Evolutionary conservation across 2,329 filamentous ascomycete species (phyloP), one percentile per base, ranked within the genome.

Genomic region (Aspergillus udagawae): DNA sequence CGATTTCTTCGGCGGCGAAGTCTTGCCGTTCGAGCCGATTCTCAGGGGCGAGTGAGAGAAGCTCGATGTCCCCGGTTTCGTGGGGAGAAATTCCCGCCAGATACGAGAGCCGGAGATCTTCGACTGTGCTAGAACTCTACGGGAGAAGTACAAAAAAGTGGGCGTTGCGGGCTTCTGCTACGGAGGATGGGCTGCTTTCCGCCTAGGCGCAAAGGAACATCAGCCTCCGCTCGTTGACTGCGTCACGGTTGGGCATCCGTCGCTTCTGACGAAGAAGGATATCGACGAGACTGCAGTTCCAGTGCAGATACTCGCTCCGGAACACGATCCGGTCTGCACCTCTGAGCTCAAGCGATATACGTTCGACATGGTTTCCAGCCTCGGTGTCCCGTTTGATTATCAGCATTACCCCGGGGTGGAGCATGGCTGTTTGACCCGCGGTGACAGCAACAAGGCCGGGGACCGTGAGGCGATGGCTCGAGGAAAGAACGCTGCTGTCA

Each of bases 241-340:
- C 60, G 71, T 82, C 41, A 70, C 73, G 1, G 69, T 70, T 3
- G 81, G 69, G 0, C 81, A 83, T 63, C 81, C 79, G 9, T 75
- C 72, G 0, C 60, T 75, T 44, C 55, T 82, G 23, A 76, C 70
- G 0, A 72, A 77, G 56, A 61, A 67, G 20, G 82, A 84, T 55
- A 76, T 84, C 20, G 73, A 79, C 14, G 70, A 65, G 0, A 64
- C 82, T 1, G 68, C 51, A 1, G 80, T 82, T 0, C 80, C 82
- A 0, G 71, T 79, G n/a, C 82, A 84, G 69, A 68, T 83, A 4
- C 63, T 84, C 6, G 79, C 80, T 1, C 80, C 82, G 0, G 80
- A 85, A 68, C 49, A 68, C 29, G 82, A 85, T 64, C 53, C 41
- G 0, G 53, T 64, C 20, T 83, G 73, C 62, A 72, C 76, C 1